Evolutionary conservation across 1,284 basidiomycete genomes (phyloP).

Genomic region (Ceratobasidium theobromae): DNA sequence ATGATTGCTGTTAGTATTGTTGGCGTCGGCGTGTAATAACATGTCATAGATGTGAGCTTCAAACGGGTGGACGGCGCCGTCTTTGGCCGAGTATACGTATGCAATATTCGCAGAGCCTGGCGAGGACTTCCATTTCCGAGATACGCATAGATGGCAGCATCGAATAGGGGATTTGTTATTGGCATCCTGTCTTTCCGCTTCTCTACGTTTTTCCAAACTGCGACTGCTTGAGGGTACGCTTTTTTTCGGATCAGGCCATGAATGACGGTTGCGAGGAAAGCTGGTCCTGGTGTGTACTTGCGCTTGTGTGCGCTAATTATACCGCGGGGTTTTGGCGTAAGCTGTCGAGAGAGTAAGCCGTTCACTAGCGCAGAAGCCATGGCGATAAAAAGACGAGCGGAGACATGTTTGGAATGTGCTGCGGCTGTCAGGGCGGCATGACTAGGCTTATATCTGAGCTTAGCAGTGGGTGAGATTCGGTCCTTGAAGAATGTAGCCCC

Average conservation of each 20-base stretch:
- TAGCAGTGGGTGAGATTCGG: background rate
- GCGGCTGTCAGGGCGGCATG: conserved; percentile 4
- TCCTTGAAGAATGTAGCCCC: background rate
- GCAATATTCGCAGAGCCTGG: background rate
- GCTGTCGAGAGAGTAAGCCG: background rate
- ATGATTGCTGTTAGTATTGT: background rate
- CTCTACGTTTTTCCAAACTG: conserved; percentile 11
- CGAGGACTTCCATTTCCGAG: background rate
- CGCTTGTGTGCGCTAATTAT: no score
- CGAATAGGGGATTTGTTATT: background rate
- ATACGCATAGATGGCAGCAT: conserved; percentile 1
- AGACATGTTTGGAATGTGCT: background rate
- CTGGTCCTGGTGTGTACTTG: background rate
- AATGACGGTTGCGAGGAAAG: background rate
- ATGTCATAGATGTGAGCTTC: no score
- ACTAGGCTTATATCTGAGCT: background rate
- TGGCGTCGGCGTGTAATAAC: background rate
- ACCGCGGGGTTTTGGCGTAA: background rate
- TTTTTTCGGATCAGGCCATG: background rate
- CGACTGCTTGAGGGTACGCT: conserved; percentile 2
- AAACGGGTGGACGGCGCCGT: background rate
- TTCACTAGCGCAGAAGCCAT: conserved; percentile 2
- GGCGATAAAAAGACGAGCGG: background rate
- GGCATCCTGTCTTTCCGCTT: background rate
- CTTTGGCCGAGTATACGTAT: background rate